Evolutionary conservation across 2,329 filamentous ascomycete genomes (phyloP).

Genomic region (Cordyceps farinosa): DNA sequence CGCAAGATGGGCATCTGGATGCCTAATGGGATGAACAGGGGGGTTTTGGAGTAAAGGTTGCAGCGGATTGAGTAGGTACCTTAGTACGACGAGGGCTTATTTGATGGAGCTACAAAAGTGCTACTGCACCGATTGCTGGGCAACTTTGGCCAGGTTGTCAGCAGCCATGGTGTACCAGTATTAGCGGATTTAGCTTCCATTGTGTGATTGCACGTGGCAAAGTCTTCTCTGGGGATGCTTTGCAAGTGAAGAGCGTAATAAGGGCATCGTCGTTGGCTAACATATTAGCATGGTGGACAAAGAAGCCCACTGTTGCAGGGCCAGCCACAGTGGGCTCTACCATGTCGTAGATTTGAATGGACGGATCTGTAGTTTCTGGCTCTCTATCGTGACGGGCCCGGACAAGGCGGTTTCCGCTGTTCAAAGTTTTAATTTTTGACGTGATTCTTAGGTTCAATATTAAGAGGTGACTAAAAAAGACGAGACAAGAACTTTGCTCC

Average conservation of each 20-base stretch:
- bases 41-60: not conserved
- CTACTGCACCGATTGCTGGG: not conserved
- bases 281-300: no score
- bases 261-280: no score
- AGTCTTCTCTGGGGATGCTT: no score
- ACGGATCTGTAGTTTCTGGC: not conserved
- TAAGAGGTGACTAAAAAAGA: no score
- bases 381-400: not conserved
- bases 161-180: not conserved
- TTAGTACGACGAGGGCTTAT: not conserved
- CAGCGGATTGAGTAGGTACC: not conserved
- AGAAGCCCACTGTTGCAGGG: no score
- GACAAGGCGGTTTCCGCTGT: not conserved
- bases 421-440: no score
- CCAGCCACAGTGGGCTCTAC: not conserved
- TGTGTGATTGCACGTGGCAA: no score
- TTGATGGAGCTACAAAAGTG: not conserved
- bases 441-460: no score
- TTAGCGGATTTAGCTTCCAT: not conserved
- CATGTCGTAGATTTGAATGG: not conserved
- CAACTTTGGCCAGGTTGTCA: no score
- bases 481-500: not conserved
- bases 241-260: no score
- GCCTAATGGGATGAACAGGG: not conserved
- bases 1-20: not conserved